phyloP scores from a whole-genome alignment of 257 asterid species.

The Fraxinus americana region DNA sequence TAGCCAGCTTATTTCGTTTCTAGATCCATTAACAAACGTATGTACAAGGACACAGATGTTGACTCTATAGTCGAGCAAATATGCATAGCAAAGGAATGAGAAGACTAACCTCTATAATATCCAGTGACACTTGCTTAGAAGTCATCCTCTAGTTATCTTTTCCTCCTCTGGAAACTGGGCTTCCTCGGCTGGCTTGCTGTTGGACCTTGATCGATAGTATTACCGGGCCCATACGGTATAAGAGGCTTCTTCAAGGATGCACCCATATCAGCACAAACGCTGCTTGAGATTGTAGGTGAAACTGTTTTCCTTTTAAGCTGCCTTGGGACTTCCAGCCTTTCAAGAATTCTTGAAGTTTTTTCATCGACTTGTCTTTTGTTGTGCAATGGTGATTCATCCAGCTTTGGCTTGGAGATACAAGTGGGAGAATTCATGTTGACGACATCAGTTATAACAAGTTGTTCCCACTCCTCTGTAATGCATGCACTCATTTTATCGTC shows the following conservation, averaged over 20 bases:
- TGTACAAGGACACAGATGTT: background rate
- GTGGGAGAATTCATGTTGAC: slow-evolving; percentile 51
- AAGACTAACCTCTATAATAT: slow-evolving; percentile 30
- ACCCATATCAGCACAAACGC: slow-evolving; percentile 38
- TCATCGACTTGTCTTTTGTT: slow-evolving; percentile 63
- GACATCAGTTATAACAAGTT: slow-evolving; percentile 61
- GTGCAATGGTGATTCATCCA: slow-evolving; percentile 57
- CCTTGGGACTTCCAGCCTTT: slow-evolving; percentile 82
- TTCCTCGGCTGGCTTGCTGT: slow-evolving; percentile 66
- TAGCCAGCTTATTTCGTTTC: too few relatives aligned
- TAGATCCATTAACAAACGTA: too few relatives aligned
- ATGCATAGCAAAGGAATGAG: slow-evolving; percentile 19
- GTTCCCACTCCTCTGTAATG: slow-evolving; percentile 80
- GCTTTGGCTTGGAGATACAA: slow-evolving; percentile 41
- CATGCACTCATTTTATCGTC: slow-evolving; percentile 36
- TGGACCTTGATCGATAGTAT: slow-evolving; percentile 38
- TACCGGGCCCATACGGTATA: slow-evolving; percentile 54
- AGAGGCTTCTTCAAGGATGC: slow-evolving; percentile 70
- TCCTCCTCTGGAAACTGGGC: slow-evolving; percentile 80
- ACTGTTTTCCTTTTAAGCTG: slow-evolving; percentile 69
- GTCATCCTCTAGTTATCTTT: slow-evolving; percentile 42
- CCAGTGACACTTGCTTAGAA: slow-evolving; percentile 6
- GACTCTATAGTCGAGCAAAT: background rate
- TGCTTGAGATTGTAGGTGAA: slow-evolving; percentile 56
- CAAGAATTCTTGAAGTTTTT: slow-evolving; percentile 83